These are phyloP conservation scores for Xylaria sp. DNA, from an alignment of 2,329 filamentous ascomycete species.

Conservation along the genomic window DNA sequence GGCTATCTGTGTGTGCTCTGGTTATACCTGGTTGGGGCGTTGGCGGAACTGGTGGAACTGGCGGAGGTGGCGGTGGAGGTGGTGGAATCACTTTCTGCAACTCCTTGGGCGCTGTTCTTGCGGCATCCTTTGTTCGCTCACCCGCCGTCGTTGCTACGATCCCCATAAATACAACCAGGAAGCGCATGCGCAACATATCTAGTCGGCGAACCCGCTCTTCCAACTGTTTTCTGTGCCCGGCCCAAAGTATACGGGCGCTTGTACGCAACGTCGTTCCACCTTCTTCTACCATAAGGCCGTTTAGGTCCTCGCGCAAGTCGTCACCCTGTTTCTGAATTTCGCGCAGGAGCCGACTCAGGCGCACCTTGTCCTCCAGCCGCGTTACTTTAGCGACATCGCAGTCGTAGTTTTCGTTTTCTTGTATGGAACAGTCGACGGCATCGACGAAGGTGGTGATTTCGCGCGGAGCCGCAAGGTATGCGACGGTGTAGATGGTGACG, in stretches of 20 bases:
- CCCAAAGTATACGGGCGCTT: constrained; percentile 67
- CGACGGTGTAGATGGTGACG: constrained; percentile 61
- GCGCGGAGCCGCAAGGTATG: constrained; percentile 66
- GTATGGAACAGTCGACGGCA: constrained; percentile 68
- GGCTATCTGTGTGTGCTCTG: constrained; percentile 56
- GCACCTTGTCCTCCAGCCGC: constrained; percentile 70
- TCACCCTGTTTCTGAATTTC: constrained; percentile 71
- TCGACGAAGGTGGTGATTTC: constrained; percentile 69
- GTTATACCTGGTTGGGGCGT: constrained; percentile 48
- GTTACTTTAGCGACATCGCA: constrained; percentile 66
- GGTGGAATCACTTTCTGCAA: constrained; percentile 46
- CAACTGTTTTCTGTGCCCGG: constrained; percentile 61
- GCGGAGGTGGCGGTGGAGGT: constrained; percentile 40
- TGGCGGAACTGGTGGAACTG: constrained; percentile 38
- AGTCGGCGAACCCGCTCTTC: constrained; percentile 68
- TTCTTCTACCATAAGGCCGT: constrained; percentile 59
- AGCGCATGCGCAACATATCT: constrained; percentile 71
- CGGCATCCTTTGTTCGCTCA: constrained; percentile 49
- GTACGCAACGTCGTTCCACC: constrained; percentile 58
- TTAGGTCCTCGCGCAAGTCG: constrained; percentile 69
- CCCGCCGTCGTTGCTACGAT: constrained; percentile 58
- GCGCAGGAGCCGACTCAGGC: constrained; percentile 65
- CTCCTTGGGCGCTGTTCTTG: constrained; percentile 43
- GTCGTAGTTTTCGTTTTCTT: constrained; percentile 73
- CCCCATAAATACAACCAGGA: constrained; percentile 72